phyloP scores from a whole-genome alignment of 257 asterid genomes.

The Gentiana straminea region DNA sequence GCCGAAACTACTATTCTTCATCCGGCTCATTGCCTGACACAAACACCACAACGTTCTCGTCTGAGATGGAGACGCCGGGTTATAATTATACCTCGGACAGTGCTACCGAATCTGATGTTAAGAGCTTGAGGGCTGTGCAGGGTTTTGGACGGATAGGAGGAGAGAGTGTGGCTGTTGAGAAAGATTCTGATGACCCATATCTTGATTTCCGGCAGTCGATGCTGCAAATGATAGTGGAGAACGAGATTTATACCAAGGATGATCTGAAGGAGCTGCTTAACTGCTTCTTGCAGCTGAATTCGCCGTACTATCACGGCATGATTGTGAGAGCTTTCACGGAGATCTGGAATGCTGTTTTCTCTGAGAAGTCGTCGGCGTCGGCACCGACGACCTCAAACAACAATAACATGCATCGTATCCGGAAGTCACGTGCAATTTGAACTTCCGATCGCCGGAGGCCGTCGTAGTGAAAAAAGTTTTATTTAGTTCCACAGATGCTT shows the following conservation, averaged over 20 bases:
- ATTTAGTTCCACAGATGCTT: neutral
- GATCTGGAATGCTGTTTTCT: constrained; percentile 73
- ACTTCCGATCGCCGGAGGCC: neutral
- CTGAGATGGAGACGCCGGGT: constrained; percentile 15
- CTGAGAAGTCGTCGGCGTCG: constrained; percentile 14
- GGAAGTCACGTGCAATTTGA: constrained; percentile 20
- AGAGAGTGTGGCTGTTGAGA: constrained; percentile 72
- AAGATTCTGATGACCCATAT: constrained; percentile 84
- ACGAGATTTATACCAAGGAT: constrained; percentile 54
- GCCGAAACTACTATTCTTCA: constrained; percentile 25
- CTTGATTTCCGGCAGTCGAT: constrained; percentile 78
- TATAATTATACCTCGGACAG: constrained; percentile 21
- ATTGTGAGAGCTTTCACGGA: constrained; percentile 79
- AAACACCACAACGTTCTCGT: constrained; percentile 40
- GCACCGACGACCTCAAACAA: constrained; percentile 11
- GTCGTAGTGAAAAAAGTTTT: neutral
- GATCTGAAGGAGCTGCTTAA: constrained; percentile 64
- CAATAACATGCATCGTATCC: constrained; percentile 13
- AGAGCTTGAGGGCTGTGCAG: constrained; percentile 47
- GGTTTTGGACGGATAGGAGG: constrained; percentile 62
- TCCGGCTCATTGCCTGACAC: constrained; percentile 46
- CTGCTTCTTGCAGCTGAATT: constrained; percentile 79
- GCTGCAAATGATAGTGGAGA: constrained; percentile 90
- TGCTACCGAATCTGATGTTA: constrained; percentile 23
- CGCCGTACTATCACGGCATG: constrained; percentile 68